Evolutionary conservation across 768 basidiomycete genomes (phyloP).

Genomic region (Ephemerocybe angulata): DNA sequence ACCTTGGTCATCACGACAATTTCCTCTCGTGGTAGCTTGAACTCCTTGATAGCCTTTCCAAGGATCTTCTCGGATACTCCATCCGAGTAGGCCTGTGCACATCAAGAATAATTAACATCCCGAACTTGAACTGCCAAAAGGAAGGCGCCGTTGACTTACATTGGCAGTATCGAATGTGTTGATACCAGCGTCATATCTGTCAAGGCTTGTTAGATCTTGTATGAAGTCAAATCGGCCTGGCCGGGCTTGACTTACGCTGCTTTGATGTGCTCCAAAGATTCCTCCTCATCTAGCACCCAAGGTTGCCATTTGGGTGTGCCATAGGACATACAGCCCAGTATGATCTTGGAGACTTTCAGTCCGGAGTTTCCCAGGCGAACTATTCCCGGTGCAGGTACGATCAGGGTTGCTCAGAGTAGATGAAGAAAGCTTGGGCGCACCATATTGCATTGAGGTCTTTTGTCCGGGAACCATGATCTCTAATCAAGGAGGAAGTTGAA

Average conservation of each 20-base stretch:
- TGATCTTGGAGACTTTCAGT: slow-evolving; percentile 60
- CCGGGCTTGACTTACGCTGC: slow-evolving; percentile 39
- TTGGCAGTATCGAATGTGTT: slow-evolving; percentile 61
- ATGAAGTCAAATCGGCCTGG: background rate
- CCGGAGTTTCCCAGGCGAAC: slow-evolving; percentile 52
- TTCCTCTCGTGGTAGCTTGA: slow-evolving; percentile 65
- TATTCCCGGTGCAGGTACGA: slow-evolving; percentile 16
- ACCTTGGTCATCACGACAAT: slow-evolving; percentile 80
- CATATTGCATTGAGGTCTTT: slow-evolving; percentile 1
- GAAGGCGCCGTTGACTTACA: slow-evolving; percentile 17
- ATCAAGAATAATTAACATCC: background rate
- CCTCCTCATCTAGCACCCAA: slow-evolving; percentile 46
- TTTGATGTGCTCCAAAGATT: slow-evolving; percentile 52
- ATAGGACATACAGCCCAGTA: slow-evolving; percentile 64
- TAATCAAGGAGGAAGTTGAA: no score
- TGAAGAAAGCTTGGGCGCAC: background rate
- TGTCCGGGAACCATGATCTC: no score
- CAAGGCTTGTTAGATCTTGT: background rate
- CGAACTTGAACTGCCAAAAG: background rate
- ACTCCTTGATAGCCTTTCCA: slow-evolving; percentile 68
- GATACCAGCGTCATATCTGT: slow-evolving; percentile 59
- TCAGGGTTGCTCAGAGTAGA: background rate
- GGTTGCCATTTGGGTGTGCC: slow-evolving; percentile 49
- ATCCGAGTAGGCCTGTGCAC: slow-evolving; percentile 55
- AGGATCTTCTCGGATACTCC: slow-evolving; percentile 63